These are phyloP conservation scores for Metschnikowia bowlesiae DNA, from an alignment of 805 yeast genomes.

Conservation along the genomic window DNA sequence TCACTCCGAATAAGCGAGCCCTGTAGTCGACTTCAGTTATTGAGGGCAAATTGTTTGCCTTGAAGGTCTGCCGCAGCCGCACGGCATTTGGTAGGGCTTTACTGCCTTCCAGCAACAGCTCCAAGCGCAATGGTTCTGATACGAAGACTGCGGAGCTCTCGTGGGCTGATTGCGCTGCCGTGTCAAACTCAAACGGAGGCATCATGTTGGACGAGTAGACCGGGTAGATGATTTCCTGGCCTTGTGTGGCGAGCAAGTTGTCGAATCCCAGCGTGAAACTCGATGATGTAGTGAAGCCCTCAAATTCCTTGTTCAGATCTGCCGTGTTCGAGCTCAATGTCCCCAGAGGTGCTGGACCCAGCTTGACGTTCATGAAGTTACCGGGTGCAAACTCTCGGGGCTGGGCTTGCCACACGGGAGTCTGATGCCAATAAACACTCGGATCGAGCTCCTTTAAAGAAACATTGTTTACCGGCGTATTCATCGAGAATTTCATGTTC, in stretches of 20 bases:
- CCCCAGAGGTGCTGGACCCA: not conserved
- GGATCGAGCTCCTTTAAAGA: not conserved
- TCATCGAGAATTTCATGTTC: not conserved
- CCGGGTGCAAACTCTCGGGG: not conserved
- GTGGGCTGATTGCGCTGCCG: not conserved
- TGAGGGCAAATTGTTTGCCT: not conserved
- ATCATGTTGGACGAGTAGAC: constrained; percentile 23
- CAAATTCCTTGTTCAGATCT: too few species aligned
- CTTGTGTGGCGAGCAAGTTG: constrained; percentile 26
- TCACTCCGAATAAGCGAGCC: not conserved
- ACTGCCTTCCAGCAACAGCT: not conserved
- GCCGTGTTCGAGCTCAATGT: not conserved
- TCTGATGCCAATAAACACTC: not conserved
- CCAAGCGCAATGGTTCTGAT: not conserved
- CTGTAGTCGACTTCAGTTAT: constrained; percentile 1
- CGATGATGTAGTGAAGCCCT: not conserved
- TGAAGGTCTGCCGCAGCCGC: not conserved
- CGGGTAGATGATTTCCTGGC: constrained; percentile 35
- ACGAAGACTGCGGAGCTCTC: not conserved
- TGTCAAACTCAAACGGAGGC: not conserved
- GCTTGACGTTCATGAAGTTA: not conserved
- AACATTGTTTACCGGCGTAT: not conserved
- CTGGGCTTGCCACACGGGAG: not conserved
- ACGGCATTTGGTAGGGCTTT: constrained; percentile 11
- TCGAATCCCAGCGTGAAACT: constrained; percentile 28